Percentiles rank a stretch among this genome's conserved stretches.
Evolutionary conservation across 1,284 basidiomycete genomes (phyloP).

Genomic region (Leccinum pachyderme): DNA sequence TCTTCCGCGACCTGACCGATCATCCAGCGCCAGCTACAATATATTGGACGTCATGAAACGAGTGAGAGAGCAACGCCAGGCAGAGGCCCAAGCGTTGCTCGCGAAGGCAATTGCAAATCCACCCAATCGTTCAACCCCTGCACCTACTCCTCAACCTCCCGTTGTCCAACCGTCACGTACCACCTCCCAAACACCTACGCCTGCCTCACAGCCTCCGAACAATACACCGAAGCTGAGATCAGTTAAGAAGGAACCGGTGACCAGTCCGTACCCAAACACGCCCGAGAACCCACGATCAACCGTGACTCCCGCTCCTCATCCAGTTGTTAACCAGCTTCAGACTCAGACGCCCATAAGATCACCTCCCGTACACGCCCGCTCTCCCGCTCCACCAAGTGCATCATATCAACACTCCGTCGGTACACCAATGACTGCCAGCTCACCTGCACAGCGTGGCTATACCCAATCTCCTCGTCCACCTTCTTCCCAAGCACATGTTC

Average conservation of each 20-base stretch:
- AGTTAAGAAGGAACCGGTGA: conserved; percentile 31
- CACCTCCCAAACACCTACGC: conserved; percentile 15
- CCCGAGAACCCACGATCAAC: conserved; percentile 32
- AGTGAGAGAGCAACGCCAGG: conserved; percentile 30
- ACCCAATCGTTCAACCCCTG: conserved; percentile 25
- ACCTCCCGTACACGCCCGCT: conserved; percentile 31
- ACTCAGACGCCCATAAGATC: conserved; percentile 26
- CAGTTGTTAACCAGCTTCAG: conserved; percentile 34
- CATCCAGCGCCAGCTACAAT: conserved; percentile 42
- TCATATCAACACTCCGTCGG: conserved; percentile 22
- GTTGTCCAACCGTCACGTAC: conserved; percentile 18
- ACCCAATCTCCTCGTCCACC: conserved; percentile 35
- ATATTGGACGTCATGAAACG: conserved; percentile 50
- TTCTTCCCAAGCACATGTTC: conserved; percentile 31
- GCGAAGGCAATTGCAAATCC: conserved; percentile 26
- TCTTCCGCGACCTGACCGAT: conserved; percentile 10
- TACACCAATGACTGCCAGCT: conserved; percentile 23
- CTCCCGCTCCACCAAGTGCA: conserved; percentile 23
- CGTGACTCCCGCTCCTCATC: conserved; percentile 31
- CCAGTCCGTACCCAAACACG: conserved; percentile 28
- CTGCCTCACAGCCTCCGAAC: conserved; percentile 20
- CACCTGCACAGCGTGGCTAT: conserved; percentile 35
- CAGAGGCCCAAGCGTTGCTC: conserved; percentile 20
- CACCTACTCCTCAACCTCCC: conserved; percentile 18
- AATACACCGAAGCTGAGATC: conserved; percentile 25